Conservation (phyloP, 257 asterid species). For the Rhazya stricta region DNA sequence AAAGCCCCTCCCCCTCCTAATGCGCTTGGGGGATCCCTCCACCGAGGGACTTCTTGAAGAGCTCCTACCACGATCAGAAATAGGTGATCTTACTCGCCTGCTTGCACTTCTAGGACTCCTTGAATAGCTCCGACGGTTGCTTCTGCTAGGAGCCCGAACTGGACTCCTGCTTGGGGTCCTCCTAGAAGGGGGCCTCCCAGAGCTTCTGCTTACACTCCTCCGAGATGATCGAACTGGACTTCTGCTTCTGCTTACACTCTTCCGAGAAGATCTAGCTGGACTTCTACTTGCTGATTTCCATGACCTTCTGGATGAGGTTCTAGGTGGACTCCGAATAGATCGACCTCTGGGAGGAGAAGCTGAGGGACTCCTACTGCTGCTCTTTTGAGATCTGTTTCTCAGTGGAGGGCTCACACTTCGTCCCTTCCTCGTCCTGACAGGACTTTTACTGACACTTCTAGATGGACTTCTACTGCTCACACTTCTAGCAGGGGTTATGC, state of each 20-base stretch:
- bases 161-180: conserved; percentile 9
- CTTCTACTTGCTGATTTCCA: conserved; percentile 52
- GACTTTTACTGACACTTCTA: conserved; percentile 39
- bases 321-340: conserved; percentile 43
- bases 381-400: conserved; percentile 31
- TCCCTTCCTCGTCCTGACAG: conserved; percentile 44
- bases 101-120: conserved; percentile 59
- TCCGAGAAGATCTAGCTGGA: conserved; percentile 58
- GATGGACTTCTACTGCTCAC: conserved; percentile 35
- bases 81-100: conserved; percentile 72
- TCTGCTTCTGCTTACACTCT: conserved; percentile 77
- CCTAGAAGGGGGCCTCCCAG: conserved; percentile 52
- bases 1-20: conserved; percentile 96
- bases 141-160: conserved; percentile 40
- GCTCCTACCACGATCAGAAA: conserved; percentile 61
- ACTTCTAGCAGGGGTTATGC: conserved; percentile 22
- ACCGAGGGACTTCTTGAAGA: conserved; percentile 82
- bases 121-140: conserved; percentile 55
- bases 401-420: conserved; percentile 55
- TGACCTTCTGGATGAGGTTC: conserved; percentile 50
- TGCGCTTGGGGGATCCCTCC: conserved; percentile 86
- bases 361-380: conserved; percentile 37
- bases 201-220: conserved; percentile 80
- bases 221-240: conserved; percentile 59
- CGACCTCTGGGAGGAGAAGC: conserved; percentile 46